Evolutionary conservation across 305 asterid genomes (phyloP), one percentile per base, ranked within the genome.

Genomic region (Solanum hybrid): DNA sequence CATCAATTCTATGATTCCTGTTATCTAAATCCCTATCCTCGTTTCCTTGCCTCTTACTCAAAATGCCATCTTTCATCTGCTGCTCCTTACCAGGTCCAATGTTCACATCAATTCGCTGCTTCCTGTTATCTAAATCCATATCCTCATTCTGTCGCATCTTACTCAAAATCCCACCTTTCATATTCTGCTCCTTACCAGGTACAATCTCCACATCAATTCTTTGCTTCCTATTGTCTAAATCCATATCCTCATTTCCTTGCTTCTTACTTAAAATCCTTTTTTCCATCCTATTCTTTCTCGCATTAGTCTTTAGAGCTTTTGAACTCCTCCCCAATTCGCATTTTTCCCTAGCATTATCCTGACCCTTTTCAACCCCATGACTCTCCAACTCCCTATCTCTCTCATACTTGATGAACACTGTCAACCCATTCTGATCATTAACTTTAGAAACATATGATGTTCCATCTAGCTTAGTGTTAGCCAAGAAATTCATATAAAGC

Each of bases 391-490:
- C 31, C 24, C 10, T 76, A 26, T 80, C 72, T 69, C 13, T 42
- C n/a, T 86, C 92, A 87, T 90, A 93, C 87, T 87, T 86, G 6
- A 89, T 27, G 45, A 27, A 71, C 38, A 35, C 64, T 10, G 26
- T 24, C 34, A 89, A 27, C 13, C 88, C 90, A 88, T 79, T 91
- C 17, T 31, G 60, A 79, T 69, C 89, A 56, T 42, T n/a, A 35
- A 34, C 84, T 66, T 88, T 26, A 86, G 90, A 86, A 29, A 89
- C 89, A 66, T 72, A 91, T 4, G 93, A 88, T 15, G 73, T 79
- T 15, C 88, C 90, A 79, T 89, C 12, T 71, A 32, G 51, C 72
- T 66, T 85, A 24, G 89, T 35, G n/a, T 78, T 71, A 64, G 77
- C 84, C 78, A 89, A 79, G 71, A 92, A 89, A 36, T 87, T 60